phyloP scores from a whole-genome alignment of 805 yeast species.

The Teunomyces aglyptinius region DNA sequence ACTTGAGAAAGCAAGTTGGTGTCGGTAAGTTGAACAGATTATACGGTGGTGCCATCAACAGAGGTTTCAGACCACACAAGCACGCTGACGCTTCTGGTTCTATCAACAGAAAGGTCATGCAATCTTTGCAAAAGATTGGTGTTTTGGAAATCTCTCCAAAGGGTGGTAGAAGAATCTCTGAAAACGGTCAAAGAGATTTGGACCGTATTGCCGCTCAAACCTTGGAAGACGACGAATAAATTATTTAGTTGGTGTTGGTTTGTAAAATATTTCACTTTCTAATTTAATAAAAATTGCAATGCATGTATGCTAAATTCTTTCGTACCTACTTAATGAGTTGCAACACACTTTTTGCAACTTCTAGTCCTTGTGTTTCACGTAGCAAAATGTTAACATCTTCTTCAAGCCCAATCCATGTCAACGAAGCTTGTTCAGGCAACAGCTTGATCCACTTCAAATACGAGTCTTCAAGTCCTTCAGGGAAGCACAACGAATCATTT shows the following conservation, averaged over 20 bases:
- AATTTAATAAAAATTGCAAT: slow-evolving; percentile 3
- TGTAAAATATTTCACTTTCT: slow-evolving; percentile 9
- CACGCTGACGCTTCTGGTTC: slow-evolving; percentile 99
- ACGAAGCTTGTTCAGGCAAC: slow-evolving; percentile 53
- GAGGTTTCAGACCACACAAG: slow-evolving; percentile 98
- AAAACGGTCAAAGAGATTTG: slow-evolving; percentile 99
- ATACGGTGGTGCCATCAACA: slow-evolving; percentile 99
- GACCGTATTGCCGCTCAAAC: slow-evolving; percentile 99
- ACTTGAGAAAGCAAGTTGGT: slow-evolving; percentile 99
- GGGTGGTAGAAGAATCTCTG: slow-evolving; percentile 99
- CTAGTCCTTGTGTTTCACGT: slow-evolving; percentile 19
- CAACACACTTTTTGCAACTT: slow-evolving; percentile 13
- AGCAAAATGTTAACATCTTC: slow-evolving; percentile 40
- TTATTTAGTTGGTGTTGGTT: slow-evolving; percentile 12
- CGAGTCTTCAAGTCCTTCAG: slow-evolving; percentile 43
- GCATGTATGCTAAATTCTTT: not conserved
- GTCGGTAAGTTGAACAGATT: slow-evolving; percentile 98
- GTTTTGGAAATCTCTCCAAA: slow-evolving; percentile 93
- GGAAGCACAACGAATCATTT: slow-evolving; percentile 32
- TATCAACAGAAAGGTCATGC: slow-evolving; percentile 97
- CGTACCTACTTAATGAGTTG: not conserved
- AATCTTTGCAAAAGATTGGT: slow-evolving; percentile 97
- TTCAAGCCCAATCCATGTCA: slow-evolving; percentile 53
- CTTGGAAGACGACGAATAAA: slow-evolving; percentile 77
- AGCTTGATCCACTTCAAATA: slow-evolving; percentile 48